Base-by-base conservation (phyloP, 2,329 filamentous ascomycete species). In the Aspergillus pseudonomiae region DNA sequence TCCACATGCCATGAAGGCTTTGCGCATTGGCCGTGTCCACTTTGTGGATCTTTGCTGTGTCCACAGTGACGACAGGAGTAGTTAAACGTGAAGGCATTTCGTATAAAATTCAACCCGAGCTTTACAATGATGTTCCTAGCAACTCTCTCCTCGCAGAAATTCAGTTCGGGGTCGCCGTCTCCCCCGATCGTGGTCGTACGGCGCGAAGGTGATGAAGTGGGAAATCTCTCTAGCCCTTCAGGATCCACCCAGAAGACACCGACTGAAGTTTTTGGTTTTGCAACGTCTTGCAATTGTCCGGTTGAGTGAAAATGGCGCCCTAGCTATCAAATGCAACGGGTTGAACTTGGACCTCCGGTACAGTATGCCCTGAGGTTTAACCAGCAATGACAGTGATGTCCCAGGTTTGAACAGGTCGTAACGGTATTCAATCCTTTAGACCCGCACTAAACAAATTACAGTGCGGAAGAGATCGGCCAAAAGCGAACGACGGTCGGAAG, bases 1-100 rank as follows among this genome's bases (percentile, higher is more conserved):
- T 94, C 93, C 94, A 97, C 88, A 98, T 96, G 83, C 92, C 94
- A 81, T 95, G 96, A 58, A 98, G 88, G 76, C 94, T 96, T 81
- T 96, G 92, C 32, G 92, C 90, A 78, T 96, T 96, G 70, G 90
- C 87, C 1, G 94, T 97, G 81, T 98, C 94, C 74, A 98, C 93
- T 78, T 96, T 93, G 84, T 95, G 92, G 78, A 99, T 94, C 71
- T 94, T 91, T 76, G 90, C 92, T 68, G 92, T 89, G 82, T 97
- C 93, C 78, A 98, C 91, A 67, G 93, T 93, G 75, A 98, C 85
- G 77, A 98, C 91, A 74, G 94, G 91, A 65, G 91, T 90, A 79
- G 91, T 89, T 79, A 96, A 85, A 81, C 88, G 86, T 76, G 91
- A 89, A 82, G 93, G 92, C 94, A 98, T 98, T 45, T 67, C 81